These are phyloP conservation scores for Brassica incana DNA, from an alignment of 345 rosid species.

Conservation along the genomic window DNA sequence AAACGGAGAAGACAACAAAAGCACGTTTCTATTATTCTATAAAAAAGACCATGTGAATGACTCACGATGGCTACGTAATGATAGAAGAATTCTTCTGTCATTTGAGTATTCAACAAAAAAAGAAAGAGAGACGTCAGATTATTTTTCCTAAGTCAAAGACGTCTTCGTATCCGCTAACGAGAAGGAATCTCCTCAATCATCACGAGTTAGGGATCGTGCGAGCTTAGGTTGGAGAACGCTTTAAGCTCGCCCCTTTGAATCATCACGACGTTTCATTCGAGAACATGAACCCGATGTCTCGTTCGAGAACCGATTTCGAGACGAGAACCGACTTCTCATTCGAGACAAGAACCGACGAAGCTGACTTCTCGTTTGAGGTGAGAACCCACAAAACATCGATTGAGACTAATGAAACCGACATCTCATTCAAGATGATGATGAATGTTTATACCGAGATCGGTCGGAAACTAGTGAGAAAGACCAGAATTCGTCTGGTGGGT, in stretches of 20 bases:
- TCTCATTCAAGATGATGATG: too few relatives aligned
- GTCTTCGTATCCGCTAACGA: background rate
- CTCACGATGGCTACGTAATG: background rate
- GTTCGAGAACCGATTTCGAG: background rate
- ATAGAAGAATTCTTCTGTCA: background rate
- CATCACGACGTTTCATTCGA: background rate
- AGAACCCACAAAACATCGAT: too few relatives aligned
- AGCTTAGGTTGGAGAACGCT: background rate
- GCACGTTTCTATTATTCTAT: background rate
- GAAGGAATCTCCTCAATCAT: background rate
- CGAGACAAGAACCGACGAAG: background rate
- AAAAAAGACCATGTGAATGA: background rate
- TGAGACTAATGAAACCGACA: too few relatives aligned
- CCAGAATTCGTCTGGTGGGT: too few relatives aligned
- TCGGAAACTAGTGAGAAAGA: too few relatives aligned
- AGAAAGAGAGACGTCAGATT: background rate
- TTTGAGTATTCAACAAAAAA: background rate
- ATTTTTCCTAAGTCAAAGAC: background rate
- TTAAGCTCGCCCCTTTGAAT: background rate
- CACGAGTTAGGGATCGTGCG: background rate
- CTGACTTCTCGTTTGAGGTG: background rate
- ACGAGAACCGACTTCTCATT: background rate
- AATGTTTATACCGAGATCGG: too few relatives aligned
- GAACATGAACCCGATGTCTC: background rate
- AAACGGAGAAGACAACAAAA: background rate